Evolutionary conservation across 2,329 filamentous ascomycete species (phyloP), one percentile per base, ranked within the genome.

Genomic region (Arthrobotrys conoides): DNA sequence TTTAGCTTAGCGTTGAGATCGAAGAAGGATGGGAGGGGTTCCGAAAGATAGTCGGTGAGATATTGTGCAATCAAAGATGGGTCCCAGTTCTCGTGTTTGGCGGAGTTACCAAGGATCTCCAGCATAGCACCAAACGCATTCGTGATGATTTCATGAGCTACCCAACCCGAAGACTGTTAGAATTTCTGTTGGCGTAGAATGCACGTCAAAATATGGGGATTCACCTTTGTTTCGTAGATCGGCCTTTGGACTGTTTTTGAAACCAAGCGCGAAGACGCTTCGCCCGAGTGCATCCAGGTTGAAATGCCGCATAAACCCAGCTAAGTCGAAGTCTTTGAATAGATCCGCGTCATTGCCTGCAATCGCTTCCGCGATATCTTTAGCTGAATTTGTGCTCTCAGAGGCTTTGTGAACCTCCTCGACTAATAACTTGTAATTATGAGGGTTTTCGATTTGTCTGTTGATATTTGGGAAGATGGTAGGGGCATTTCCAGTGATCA

Each of bases 261-360:
- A 97, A 3, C 95, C 93, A 72, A 97, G 87, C 63, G 93, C 93
- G 80, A 99, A 88, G 79, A 96, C 89, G 48, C 93, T 93, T 87
- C 97, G 97, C 83, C 94, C 90, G 57, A 97, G 85, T 9, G 93
- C 90, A 85, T 97, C 94, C 68, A 97, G 88, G 84, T 94, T 94
- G 87, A 99, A 99, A 84, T 98, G 94, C 80, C 97, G 92, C 88
- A 98, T 91, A 84, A 99, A 98, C 1, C 92, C 93, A 1, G 93
- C 92, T n/a, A 99, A 88, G 83, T 99, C 95, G 82, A 99, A 97
- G 83, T 98, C 95, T 73, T 94, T 92, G 84, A 97, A 97, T 78
- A 97, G 90, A 82, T 99, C 95, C 82, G 96, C 94, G 81, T 96
- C 95, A 20, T 91, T 93, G 0, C 91, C 91, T 84, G 97, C 94